Evolutionary conservation across 2,329 filamentous ascomycete genomes (phyloP), one percentile per base, ranked within the genome.

Genomic region (Aspergillus sojae): DNA sequence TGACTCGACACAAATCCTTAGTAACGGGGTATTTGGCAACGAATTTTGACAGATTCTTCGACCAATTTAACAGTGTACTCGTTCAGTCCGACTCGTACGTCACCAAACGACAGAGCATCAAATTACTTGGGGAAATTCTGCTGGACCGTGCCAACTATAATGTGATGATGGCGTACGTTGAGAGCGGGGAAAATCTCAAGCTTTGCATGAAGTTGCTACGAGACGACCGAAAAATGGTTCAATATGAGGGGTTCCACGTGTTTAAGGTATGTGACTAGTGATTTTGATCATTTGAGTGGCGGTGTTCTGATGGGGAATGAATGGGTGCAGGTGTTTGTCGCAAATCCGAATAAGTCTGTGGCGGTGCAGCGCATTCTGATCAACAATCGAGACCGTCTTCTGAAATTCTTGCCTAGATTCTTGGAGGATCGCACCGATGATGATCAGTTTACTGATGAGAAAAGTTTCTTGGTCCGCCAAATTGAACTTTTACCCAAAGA

Each of bases 161-260:
- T 75, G 93, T 98, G 75, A 99, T 99, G 95, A 98, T 94, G 62
- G 89, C 91, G 66, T 99, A 98, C 76, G 95, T 99, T 63, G 94
- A 97, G 77, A 90, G 91, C 56, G 94, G 94, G 64, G 94, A 98
- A 76, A 94, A 99, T 75, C 86, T 99, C 71, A 99, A 99, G 82
- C 91, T 98, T 68, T 95, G 94, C 82, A 99, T 99, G 95, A 98
- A 96, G 78, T 84, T 99, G 64, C 83, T 99, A 65, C 90, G 93
- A 70, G 95, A 98, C 77, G 94, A 98, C 78, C 88, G 94, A 70
- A 95, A 96, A 79, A 99, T 99, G 94, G 95, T 99, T 66, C 95
- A 98, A 79, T 99, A 99, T 77, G 95, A 99, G 78, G 95, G 94
- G 9, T 99, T 99, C 78, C 95, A 99, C 77, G 94, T 99, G 48